Percentiles rank a stretch among this genome's conserved stretches.
These are phyloP conservation scores for Puccinellia tenuiflora DNA, from an alignment of 176 grass and related monocot genomes.

Conservation along the genomic window DNA sequence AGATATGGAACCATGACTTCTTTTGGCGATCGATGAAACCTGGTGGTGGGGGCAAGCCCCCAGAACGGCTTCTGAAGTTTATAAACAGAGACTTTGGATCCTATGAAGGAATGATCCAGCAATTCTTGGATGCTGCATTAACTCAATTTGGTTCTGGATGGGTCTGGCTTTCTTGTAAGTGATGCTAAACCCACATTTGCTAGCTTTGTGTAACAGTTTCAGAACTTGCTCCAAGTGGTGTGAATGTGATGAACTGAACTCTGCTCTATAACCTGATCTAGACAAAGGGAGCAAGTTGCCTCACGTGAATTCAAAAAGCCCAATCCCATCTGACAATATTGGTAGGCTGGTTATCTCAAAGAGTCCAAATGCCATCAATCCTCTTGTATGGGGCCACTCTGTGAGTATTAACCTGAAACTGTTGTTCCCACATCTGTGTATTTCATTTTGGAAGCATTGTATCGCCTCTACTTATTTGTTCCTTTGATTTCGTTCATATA, in stretches of 20 bases:
- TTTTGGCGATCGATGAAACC: slow-evolving; percentile 86
- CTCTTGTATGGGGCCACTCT: slow-evolving; percentile 82
- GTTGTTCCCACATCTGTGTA: neutral
- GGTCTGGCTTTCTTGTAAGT: slow-evolving; percentile 93
- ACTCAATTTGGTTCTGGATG: slow-evolving; percentile 96
- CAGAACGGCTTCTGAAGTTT: slow-evolving; percentile 48
- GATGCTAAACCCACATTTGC: neutral
- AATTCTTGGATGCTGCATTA: slow-evolving; percentile 54
- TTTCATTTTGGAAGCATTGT: neutral
- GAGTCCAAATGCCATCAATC: slow-evolving; percentile 79
- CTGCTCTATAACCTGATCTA: slow-evolving; percentile 19
- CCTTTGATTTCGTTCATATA: neutral
- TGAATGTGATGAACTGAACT: slow-evolving; percentile 10
- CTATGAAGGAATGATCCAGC: slow-evolving; percentile 46
- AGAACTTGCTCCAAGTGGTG: neutral
- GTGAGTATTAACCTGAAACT: slow-evolving; percentile 44
- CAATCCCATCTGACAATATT: slow-evolving; percentile 64
- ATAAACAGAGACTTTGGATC: slow-evolving; percentile 87
- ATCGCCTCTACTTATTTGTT: neutral
- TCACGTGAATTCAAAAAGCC: slow-evolving; percentile 71
- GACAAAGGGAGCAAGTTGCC: slow-evolving; percentile 70
- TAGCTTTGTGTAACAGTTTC: neutral
- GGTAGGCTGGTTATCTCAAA: slow-evolving; percentile 76
- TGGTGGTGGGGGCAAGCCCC: slow-evolving; percentile 51
- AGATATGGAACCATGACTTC: slow-evolving; percentile 99